These are phyloP conservation scores for Helianthus tuberosus DNA, from an alignment of 129 eudicot species.

Conservation along the genomic window DNA sequence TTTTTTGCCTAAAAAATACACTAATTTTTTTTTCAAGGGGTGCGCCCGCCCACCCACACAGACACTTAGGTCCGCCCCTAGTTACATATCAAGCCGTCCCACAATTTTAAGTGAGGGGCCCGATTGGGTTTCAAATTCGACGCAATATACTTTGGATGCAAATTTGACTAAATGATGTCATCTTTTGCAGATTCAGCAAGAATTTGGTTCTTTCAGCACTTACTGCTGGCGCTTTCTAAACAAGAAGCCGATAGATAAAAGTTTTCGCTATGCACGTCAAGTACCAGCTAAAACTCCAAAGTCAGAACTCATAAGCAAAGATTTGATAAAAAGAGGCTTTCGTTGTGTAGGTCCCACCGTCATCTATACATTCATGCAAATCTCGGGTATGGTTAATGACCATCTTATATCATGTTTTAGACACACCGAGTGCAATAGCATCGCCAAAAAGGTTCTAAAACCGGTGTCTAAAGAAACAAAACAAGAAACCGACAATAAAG, in stretches of 20 bases:
- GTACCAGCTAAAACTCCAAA: slow-evolving; percentile 78
- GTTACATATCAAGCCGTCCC: not conserved
- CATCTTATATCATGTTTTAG: slow-evolving; percentile 78
- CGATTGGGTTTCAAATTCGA: too few relatives aligned
- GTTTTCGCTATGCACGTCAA: slow-evolving; percentile 69
- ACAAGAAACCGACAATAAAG: slow-evolving; percentile 10
- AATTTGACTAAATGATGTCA: slow-evolving; percentile 11
- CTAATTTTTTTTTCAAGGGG: too few relatives aligned
- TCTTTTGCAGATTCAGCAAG: slow-evolving; percentile 65
- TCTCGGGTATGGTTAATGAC: slow-evolving; percentile 75
- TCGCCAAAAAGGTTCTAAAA: slow-evolving; percentile 20
- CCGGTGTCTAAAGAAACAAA: slow-evolving; percentile 25
- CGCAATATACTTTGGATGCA: too few relatives aligned
- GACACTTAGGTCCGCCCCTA: too few relatives aligned
- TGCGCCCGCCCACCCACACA: too few relatives aligned
- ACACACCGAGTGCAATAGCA: slow-evolving; percentile 55
- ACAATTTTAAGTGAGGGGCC: not conserved
- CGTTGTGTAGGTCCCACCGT: slow-evolving; percentile 80
- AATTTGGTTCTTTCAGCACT: slow-evolving; percentile 73
- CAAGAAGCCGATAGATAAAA: slow-evolving; percentile 55
- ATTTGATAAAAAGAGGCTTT: slow-evolving; percentile 76
- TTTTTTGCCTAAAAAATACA: too few relatives aligned
- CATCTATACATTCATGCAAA: slow-evolving; percentile 86
- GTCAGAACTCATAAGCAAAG: slow-evolving; percentile 81
- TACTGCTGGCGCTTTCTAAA: slow-evolving; percentile 72